Evolutionary conservation across 2,329 filamentous ascomycete genomes (phyloP).

Genomic region (Escovopsis sp.): DNA sequence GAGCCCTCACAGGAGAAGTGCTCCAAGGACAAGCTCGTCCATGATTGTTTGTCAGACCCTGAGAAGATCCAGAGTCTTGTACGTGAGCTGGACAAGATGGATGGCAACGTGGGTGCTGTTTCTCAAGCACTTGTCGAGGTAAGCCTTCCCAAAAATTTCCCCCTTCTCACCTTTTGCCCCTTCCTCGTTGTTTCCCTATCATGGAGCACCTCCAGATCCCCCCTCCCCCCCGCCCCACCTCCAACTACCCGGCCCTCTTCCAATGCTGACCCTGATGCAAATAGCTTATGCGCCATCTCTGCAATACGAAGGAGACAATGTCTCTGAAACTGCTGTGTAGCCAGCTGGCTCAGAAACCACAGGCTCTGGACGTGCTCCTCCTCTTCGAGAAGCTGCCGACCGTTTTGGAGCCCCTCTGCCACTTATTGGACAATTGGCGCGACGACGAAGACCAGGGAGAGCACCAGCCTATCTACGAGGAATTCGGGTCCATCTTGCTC

Average conservation of each 20-base stretch:
- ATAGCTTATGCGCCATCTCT: conserved; percentile 53
- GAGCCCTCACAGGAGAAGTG: conserved; percentile 61
- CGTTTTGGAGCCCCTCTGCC: conserved; percentile 60
- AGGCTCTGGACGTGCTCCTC: conserved; percentile 58
- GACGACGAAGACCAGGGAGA: conserved; percentile 75
- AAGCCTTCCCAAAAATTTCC: conserved; percentile 9
- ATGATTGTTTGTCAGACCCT: conserved; percentile 61
- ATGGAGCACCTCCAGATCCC: neutral
- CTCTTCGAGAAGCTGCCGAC: conserved; percentile 56
- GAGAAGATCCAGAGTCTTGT: conserved; percentile 64
- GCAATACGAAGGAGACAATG: conserved; percentile 61
- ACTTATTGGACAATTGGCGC: conserved; percentile 61
- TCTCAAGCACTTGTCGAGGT: conserved; percentile 63
- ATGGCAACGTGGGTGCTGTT: conserved; percentile 80
- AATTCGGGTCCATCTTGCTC: conserved; percentile 64
- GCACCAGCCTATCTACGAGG: conserved; percentile 74
- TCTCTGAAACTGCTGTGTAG: conserved; percentile 61
- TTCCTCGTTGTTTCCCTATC: neutral
- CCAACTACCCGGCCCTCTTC: too few species aligned
- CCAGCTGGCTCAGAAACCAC: conserved; percentile 55
- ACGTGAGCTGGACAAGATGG: conserved; percentile 72
- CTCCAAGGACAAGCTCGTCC: conserved; percentile 61
- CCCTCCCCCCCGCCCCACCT: too few species aligned
- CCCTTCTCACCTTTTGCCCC: neutral
- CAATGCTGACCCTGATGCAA: neutral